These are phyloP conservation scores for Amanita pallidorosea DNA, from an alignment of 768 basidiomycete species.

Conservation along the genomic window DNA sequence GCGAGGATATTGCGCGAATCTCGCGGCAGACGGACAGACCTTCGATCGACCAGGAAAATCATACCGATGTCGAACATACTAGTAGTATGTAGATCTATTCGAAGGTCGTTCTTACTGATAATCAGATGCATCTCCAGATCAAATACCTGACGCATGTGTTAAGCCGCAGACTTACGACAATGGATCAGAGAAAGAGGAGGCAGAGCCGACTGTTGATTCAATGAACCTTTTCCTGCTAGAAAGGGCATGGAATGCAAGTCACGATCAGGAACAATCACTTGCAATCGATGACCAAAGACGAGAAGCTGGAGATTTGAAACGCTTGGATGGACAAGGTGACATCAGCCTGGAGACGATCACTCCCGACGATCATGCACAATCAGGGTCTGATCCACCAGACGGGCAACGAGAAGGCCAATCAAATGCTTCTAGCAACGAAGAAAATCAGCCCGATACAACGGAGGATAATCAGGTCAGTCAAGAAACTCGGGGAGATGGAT, in stretches of 20 bases:
- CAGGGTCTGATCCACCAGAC: conserved; percentile 1
- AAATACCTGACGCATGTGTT: not conserved
- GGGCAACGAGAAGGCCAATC: not conserved
- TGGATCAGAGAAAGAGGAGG: not conserved
- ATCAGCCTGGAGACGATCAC: conserved; percentile 1
- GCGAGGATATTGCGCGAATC: not conserved
- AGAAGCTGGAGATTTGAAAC: not conserved
- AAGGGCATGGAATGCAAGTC: not conserved
- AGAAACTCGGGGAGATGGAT: not conserved
- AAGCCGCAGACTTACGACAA: not conserved
- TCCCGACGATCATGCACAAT: not conserved
- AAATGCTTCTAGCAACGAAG: too few relatives aligned
- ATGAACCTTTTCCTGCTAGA: not conserved
- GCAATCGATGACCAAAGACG: not conserved
- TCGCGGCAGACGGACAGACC: not conserved
- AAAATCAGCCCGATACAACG: not conserved
- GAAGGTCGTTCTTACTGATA: not conserved
- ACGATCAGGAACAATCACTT: not conserved
- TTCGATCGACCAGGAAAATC: not conserved
- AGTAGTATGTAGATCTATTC: not conserved
- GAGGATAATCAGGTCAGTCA: conserved; percentile 1
- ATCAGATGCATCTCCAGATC: not conserved
- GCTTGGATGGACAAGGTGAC: not conserved
- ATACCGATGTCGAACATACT: too few relatives aligned
- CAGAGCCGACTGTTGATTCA: not conserved